Evolutionary conservation across 352 stramenopile species (phyloP), one percentile per base, ranked within the genome.

Genomic region (Phytophthora uliginosa): DNA sequence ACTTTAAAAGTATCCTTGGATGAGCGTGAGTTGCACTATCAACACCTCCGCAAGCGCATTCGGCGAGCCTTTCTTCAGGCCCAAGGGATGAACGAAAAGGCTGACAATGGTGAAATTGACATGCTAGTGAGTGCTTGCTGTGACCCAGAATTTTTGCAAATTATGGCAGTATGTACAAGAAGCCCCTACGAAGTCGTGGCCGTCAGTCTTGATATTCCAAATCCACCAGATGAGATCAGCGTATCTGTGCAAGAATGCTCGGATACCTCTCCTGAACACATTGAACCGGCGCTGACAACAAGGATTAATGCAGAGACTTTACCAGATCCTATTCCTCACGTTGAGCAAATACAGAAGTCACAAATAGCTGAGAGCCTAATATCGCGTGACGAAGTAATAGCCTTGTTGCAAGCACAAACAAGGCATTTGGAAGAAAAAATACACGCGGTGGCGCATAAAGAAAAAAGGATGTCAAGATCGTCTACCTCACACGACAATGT

Each of bases 301-400:
- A 42, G 2, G 15, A 9, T 31, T 18, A 5, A 24, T 22, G 20
- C 42, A 45, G 17, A 45, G 7, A 7, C 42, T 36, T 42, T 50
- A 5, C 15, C 28, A 31, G 33, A n/a, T 60, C 2, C 24, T 52
- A 36, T 20, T 47, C 13, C 13, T 52, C 54, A 15, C 10, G 20
- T 6, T 58, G 47, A 61, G 8, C 12, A 57, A 40, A 6, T 34
- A 9, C 4, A 10, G 13, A 38, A 64, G 12, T 12, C 55, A 57
- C 63, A 34, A 13, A 24, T 56, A 18, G 20, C 24, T 34, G 56
- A 61, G 4, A 78, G 31, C n/a, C 28, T 42, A 22, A 74, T 79
- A 60, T 79, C 67, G 61, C 72, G 67, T 6, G 62, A 74, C 51
- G 63, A 79, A 76, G 69, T 79, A 20, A 70, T 79, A 38, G 52